Evolutionary conservation across 169 alveolate species (phyloP).

Genomic region (Plasmodium cynomolgi): DNA sequence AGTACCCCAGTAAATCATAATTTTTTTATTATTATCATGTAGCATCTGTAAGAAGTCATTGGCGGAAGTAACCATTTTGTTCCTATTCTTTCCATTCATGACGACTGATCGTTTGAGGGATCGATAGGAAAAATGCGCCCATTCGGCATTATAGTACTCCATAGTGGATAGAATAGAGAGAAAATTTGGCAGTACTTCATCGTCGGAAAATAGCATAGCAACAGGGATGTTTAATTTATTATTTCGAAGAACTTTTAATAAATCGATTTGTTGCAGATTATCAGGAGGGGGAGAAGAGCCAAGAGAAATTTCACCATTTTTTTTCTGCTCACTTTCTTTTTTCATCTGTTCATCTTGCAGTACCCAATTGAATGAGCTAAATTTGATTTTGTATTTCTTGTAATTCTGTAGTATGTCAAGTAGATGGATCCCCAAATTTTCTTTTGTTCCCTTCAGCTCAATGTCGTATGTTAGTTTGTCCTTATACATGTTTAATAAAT

Average conservation of each 20-base stretch:
- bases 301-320: neutral
- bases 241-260: conserved; percentile 26
- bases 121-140: conserved; percentile 68
- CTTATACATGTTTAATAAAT: conserved; percentile 25
- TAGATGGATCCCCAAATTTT: conserved; percentile 33
- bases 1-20: conserved; percentile 74
- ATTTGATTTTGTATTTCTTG: conserved; percentile 33
- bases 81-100: conserved; percentile 5
- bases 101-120: conserved; percentile 8
- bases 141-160: conserved; percentile 57
- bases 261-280: conserved; percentile 12
- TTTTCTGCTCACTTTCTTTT: neutral
- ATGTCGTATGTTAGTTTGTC: conserved; percentile 53
- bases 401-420: conserved; percentile 45
- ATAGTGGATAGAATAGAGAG: conserved; percentile 6
- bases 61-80: neutral
- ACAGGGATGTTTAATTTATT: conserved; percentile 54
- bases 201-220: conserved; percentile 59
- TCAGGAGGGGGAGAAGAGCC: neutral
- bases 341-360: conserved; percentile 17
- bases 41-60: conserved; percentile 12
- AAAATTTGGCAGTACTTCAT: conserved; percentile 48
- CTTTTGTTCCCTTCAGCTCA: conserved; percentile 67
- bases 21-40: conserved; percentile 52
- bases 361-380: conserved; percentile 66